Conservation (phyloP, 2,329 filamentous ascomycete species). For the Coniochaeta sp. region DNA sequence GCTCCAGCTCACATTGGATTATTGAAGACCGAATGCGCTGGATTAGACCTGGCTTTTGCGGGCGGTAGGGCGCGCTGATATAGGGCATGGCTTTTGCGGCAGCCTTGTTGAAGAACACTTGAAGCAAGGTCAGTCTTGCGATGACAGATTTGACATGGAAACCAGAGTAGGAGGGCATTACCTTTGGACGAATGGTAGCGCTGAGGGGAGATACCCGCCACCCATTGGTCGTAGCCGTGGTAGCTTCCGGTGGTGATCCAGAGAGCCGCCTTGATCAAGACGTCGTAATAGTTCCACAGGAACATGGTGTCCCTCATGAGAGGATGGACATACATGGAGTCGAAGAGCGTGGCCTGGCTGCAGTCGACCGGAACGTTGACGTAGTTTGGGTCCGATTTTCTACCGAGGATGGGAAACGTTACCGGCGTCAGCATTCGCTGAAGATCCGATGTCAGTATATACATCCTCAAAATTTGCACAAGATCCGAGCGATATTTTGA, state of each 20-base stretch:
- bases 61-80: slow-evolving; percentile 22
- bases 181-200: slow-evolving; percentile 24
- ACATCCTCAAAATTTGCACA: neutral
- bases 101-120: slow-evolving; percentile 39
- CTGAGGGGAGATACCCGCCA: slow-evolving; percentile 32
- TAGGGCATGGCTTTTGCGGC: slow-evolving; percentile 34
- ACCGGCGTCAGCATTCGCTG: slow-evolving; percentile 9
- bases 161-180: too few relatives aligned
- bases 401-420: slow-evolving; percentile 10
- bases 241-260: slow-evolving; percentile 35
- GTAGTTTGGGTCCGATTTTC: slow-evolving; percentile 7
- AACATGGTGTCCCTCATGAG: slow-evolving; percentile 32
- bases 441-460: neutral
- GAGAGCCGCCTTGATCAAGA: slow-evolving; percentile 35
- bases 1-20: slow-evolving; percentile 25
- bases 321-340: slow-evolving; percentile 42
- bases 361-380: slow-evolving; percentile 41
- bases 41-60: slow-evolving; percentile 21
- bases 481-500: neutral
- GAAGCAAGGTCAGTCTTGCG: neutral
- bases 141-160: too few relatives aligned
- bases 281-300: slow-evolving; percentile 38
- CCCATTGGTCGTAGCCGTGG: slow-evolving; percentile 39
- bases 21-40: slow-evolving; percentile 29
- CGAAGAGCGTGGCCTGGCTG: slow-evolving; percentile 39